phyloP scores from a whole-genome alignment of 495 filamentous ascomycete species.

The Penicillium samsonianum region DNA sequence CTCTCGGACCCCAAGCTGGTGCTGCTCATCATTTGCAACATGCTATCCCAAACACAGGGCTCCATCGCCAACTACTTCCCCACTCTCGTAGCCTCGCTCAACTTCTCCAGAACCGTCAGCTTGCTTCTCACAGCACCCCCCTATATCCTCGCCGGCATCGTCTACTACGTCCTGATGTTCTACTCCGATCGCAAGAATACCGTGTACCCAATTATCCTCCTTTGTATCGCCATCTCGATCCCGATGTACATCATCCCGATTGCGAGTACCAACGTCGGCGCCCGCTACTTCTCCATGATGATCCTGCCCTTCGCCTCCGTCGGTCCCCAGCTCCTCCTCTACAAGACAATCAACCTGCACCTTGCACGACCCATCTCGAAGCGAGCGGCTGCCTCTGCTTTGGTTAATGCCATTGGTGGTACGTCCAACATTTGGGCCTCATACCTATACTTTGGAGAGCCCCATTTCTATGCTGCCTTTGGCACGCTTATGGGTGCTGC shows the following conservation, averaged over 20 bases:
- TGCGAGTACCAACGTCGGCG: constrained; percentile 26
- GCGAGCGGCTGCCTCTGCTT: constrained; percentile 32
- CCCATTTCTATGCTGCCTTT: constrained; percentile 41
- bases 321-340: constrained; percentile 33
- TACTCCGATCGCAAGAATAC: constrained; percentile 32
- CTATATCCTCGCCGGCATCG: constrained; percentile 27
- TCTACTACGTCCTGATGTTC: constrained; percentile 30
- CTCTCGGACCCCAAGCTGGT: constrained; percentile 29
- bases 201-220: constrained; percentile 27
- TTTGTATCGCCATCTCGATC: constrained; percentile 26
- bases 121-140: constrained; percentile 28
- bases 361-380: constrained; percentile 31
- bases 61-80: constrained; percentile 71
- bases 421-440: constrained; percentile 44
- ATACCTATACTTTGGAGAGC: constrained; percentile 39
- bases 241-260: constrained; percentile 32
- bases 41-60: constrained; percentile 32
- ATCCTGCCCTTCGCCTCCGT: constrained; percentile 34
- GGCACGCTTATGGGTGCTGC: constrained; percentile 38
- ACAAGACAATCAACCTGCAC: constrained; percentile 35
- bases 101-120: constrained; percentile 60
- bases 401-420: constrained; percentile 38
- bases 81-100: constrained; percentile 69
- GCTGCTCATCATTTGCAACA: constrained; percentile 31
- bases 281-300: constrained; percentile 35